Conservation (phyloP, 2,329 filamentous ascomycete species). For the Aspergillus ruber region DNA sequence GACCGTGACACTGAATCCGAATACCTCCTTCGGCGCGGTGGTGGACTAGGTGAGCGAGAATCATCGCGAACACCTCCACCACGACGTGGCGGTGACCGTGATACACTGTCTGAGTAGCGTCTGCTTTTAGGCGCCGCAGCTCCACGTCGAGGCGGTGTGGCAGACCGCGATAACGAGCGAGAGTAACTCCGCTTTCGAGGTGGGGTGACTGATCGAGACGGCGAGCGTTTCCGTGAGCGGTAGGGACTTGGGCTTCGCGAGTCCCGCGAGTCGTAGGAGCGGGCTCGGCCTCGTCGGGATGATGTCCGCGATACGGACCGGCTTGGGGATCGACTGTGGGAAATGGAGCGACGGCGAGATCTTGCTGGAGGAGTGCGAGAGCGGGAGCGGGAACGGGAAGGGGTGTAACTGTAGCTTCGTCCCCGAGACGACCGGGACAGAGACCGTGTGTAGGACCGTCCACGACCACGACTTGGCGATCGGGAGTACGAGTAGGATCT, state of each 20-base stretch:
- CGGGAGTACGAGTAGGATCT: constrained; percentile 34
- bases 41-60: constrained; percentile 21
- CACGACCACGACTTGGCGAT: constrained; percentile 24
- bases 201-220: constrained; percentile 29
- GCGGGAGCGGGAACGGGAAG: constrained; percentile 24
- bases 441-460: constrained; percentile 26
- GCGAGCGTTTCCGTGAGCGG: constrained; percentile 19
- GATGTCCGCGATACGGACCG: constrained; percentile 24
- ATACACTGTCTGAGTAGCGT: constrained; percentile 15
- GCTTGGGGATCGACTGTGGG: constrained; percentile 29
- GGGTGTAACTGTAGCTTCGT: constrained; percentile 18
- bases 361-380: constrained; percentile 30
- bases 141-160: constrained; percentile 21
- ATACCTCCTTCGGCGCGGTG: constrained; percentile 11
- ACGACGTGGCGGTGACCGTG: constrained; percentile 13
- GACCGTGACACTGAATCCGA: constrained; percentile 16
- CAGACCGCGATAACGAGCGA: constrained; percentile 26
- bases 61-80: constrained; percentile 10
- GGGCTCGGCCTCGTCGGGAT: constrained; percentile 18
- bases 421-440: constrained; percentile 24
- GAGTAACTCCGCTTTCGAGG: constrained; percentile 26
- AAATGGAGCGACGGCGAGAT: constrained; percentile 24
- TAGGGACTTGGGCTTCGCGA: constrained; percentile 18
- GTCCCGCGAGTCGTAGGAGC: constrained; percentile 22
- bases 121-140: constrained; percentile 9